These are phyloP conservation scores for Haberlea rhodopensis DNA, from an alignment of 257 asterid species.

Conservation along the genomic window DNA sequence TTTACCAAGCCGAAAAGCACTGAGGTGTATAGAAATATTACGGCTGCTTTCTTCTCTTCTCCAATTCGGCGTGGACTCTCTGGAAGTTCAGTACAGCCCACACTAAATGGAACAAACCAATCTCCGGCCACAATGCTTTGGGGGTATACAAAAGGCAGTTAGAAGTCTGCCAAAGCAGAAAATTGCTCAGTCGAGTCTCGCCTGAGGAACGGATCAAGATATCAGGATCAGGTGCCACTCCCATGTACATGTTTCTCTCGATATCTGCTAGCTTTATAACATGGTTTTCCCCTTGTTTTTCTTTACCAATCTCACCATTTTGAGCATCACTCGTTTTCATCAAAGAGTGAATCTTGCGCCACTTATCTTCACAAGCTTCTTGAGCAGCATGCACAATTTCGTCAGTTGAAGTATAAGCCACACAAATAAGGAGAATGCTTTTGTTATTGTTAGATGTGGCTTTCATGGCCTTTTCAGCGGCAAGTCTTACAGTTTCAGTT, in stretches of 20 bases:
- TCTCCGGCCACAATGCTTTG: conserved; percentile 67
- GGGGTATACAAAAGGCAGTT: conserved; percentile 59
- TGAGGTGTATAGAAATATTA: not conserved
- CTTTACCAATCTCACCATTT: conserved; percentile 19
- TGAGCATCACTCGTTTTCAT: not conserved
- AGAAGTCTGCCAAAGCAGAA: conserved; percentile 72
- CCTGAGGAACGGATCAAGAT: conserved; percentile 62
- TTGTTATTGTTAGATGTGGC: conserved; percentile 48
- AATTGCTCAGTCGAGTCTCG: conserved; percentile 56
- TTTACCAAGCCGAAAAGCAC: too few relatives aligned
- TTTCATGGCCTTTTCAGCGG: conserved; percentile 66
- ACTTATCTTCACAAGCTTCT: conserved; percentile 41
- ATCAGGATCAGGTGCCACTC: conserved; percentile 67
- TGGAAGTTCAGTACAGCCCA: conserved; percentile 72
- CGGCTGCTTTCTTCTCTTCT: conserved; percentile 46
- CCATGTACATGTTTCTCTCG: conserved; percentile 69
- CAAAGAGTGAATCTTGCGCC: conserved; percentile 23
- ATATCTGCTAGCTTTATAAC: conserved; percentile 43
- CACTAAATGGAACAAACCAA: conserved; percentile 61
- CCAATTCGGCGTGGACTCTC: conserved; percentile 40
- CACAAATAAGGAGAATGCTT: conserved; percentile 45
- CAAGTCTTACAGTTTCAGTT: conserved; percentile 41
- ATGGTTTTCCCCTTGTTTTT: conserved; percentile 7
- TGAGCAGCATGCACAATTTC: conserved; percentile 63
- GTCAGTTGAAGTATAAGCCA: conserved; percentile 72